phyloP scores from a whole-genome alignment of 345 rosid genomes.

The Diplotaxis tenuifolia region DNA sequence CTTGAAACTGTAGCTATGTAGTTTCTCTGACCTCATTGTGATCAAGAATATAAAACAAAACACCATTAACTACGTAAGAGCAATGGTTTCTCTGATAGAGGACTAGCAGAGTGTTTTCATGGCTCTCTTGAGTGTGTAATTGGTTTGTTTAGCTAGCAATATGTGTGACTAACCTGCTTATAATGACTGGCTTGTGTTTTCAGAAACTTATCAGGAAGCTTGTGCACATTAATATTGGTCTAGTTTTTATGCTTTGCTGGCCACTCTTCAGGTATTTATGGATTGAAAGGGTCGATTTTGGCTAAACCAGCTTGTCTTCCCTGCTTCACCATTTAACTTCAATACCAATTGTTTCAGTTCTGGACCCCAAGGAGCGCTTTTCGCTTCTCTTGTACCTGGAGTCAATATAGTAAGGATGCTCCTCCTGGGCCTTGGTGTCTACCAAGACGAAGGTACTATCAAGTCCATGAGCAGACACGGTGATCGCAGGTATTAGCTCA shows the following conservation, averaged over 20 bases:
- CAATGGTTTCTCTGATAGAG: neutral
- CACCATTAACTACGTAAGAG: neutral
- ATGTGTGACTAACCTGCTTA: neutral
- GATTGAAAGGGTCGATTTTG: neutral
- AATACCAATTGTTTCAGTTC: conserved; percentile 46
- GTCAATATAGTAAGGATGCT: conserved; percentile 68
- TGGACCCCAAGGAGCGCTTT: conserved; percentile 69
- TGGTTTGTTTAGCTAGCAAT: neutral
- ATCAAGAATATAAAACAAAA: too few species aligned
- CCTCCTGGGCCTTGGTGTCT: conserved; percentile 71
- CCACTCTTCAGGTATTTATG: conserved; percentile 33
- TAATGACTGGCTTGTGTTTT: neutral
- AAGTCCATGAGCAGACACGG: conserved; percentile 97
- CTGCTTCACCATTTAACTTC: neutral
- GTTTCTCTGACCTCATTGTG: neutral
- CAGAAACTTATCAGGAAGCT: conserved; percentile 50
- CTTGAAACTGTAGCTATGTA: too few species aligned
- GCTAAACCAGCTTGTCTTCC: neutral
- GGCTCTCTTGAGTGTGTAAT: neutral
- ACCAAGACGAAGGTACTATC: conserved; percentile 80
- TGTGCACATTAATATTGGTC: conserved; percentile 82
- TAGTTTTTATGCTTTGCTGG: conserved; percentile 80
- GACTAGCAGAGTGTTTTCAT: neutral
- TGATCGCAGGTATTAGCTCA: conserved; percentile 64
- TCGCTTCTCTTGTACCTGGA: conserved; percentile 71